These are phyloP conservation scores for Psilocybe cubensis DNA, from an alignment of 768 basidiomycete genomes.

Conservation along the genomic window DNA sequence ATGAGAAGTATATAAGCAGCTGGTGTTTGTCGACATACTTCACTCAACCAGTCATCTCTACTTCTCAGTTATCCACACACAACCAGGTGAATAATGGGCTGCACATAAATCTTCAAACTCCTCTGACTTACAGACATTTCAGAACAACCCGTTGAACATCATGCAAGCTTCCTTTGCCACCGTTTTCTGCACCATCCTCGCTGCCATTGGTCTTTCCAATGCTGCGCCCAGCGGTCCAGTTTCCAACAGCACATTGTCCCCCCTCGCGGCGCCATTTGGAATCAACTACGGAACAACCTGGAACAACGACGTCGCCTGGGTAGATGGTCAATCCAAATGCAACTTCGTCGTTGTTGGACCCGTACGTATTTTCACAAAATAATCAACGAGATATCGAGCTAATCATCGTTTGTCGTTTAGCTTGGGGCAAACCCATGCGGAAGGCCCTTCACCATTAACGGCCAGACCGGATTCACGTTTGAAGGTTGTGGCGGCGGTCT, in stretches of 20 bases:
- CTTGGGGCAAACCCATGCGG: background rate
- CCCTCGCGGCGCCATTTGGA: background rate
- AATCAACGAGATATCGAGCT: background rate
- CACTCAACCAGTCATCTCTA: no score
- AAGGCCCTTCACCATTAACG: background rate
- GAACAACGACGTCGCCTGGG: slow-evolving; percentile 1
- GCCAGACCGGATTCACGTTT: background rate
- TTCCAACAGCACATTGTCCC: background rate
- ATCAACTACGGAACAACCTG: background rate
- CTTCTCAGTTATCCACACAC: no score
- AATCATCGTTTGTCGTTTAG: background rate
- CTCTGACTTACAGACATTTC: no score
- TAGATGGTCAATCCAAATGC: background rate
- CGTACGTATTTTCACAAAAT: background rate
- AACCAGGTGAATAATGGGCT: no score
- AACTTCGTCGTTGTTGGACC: background rate
- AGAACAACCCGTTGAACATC: no score
- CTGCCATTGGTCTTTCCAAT: background rate
- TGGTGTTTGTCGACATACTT: no score
- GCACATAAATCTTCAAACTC: no score
- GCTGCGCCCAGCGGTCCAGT: background rate
- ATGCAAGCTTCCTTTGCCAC: background rate
- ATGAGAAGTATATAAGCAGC: no score
- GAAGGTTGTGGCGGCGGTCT: background rate
- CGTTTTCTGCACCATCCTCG: background rate